These are phyloP conservation scores for Cairneyella variabilis DNA, from an alignment of 495 filamentous ascomycete genomes.

Conservation along the genomic window DNA sequence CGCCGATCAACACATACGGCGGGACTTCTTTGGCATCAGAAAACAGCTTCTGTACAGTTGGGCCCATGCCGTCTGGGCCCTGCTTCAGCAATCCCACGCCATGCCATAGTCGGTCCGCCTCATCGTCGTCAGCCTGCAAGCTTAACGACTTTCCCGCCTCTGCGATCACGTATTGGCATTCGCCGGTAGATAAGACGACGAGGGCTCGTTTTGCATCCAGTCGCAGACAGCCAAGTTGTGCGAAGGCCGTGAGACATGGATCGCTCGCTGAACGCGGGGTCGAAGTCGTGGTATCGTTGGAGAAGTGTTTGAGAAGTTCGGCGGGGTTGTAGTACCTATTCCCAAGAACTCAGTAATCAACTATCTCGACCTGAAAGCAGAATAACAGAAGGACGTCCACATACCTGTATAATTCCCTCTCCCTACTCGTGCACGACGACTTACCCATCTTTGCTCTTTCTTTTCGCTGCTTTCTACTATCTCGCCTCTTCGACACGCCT, in stretches of 20 bases:
- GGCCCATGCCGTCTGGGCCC: constrained; percentile 22
- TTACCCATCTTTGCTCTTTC: too few species aligned
- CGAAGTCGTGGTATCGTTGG: background rate
- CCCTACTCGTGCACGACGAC: background rate
- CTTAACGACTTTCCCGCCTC: constrained; percentile 30
- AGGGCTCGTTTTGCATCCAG: constrained; percentile 35
- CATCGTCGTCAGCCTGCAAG: constrained; percentile 24
- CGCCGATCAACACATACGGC: constrained; percentile 27
- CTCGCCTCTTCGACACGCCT: constrained; percentile 18
- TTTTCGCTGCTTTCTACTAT: too few species aligned
- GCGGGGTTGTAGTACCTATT: constrained; percentile 22
- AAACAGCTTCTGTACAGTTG: constrained; percentile 21
- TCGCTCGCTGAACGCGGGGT: constrained; percentile 25
- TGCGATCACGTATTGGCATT: constrained; percentile 36
- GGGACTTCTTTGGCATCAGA: constrained; percentile 20
- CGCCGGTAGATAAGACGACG: constrained; percentile 35
- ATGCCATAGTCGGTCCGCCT: constrained; percentile 23
- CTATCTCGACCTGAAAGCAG: background rate
- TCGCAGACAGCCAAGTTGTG: constrained; percentile 38
- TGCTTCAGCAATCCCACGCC: constrained; percentile 18
- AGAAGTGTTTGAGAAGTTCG: background rate
- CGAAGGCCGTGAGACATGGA: constrained; percentile 39
- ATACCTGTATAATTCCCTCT: background rate
- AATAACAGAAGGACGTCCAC: background rate
- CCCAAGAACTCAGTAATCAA: background rate